Evolutionary conservation across 2,329 filamentous ascomycete genomes (phyloP).

Genomic region (Phaeosphaeria sp.): DNA sequence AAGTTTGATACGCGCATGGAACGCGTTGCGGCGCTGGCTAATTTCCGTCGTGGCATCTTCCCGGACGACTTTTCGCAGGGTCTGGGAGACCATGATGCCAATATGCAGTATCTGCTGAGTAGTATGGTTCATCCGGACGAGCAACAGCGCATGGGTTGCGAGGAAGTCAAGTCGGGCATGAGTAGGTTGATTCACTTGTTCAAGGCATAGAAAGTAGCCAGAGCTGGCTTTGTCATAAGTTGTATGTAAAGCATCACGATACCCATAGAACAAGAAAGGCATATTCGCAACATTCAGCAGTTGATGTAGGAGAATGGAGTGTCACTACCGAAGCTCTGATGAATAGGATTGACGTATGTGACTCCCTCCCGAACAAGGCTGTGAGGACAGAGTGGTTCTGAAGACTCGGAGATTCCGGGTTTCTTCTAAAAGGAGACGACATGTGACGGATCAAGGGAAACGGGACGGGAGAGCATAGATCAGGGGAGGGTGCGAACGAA

Average conservation of each 20-base stretch:
- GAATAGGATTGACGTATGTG: too few relatives aligned
- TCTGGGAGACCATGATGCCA: constrained; percentile 25
- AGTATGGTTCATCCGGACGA: constrained; percentile 45
- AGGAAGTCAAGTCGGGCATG: constrained; percentile 35
- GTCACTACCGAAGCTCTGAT: background rate
- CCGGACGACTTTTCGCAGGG: constrained; percentile 32
- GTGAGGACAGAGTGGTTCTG: background rate
- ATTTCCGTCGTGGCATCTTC: constrained; percentile 41
- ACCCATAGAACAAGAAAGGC: background rate
- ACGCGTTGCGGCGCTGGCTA: constrained; percentile 43
- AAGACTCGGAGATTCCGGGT: background rate
- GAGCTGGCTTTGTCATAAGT: background rate
- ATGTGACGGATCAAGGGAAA: background rate
- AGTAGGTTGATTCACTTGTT: constrained; percentile 22
- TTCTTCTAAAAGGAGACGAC: background rate
- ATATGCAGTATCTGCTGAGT: constrained; percentile 33
- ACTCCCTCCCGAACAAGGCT: too few relatives aligned
- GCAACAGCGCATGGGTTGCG: constrained; percentile 34
- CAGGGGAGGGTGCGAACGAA: background rate
- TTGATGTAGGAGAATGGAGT: background rate
- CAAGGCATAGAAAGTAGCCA: constrained; percentile 9
- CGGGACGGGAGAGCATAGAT: background rate
- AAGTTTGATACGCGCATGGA: constrained; percentile 55
- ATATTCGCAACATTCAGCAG: background rate
- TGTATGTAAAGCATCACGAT: background rate